Evolutionary conservation across 495 filamentous ascomycete genomes (phyloP).

Genomic region (Xylaria cubensis): DNA sequence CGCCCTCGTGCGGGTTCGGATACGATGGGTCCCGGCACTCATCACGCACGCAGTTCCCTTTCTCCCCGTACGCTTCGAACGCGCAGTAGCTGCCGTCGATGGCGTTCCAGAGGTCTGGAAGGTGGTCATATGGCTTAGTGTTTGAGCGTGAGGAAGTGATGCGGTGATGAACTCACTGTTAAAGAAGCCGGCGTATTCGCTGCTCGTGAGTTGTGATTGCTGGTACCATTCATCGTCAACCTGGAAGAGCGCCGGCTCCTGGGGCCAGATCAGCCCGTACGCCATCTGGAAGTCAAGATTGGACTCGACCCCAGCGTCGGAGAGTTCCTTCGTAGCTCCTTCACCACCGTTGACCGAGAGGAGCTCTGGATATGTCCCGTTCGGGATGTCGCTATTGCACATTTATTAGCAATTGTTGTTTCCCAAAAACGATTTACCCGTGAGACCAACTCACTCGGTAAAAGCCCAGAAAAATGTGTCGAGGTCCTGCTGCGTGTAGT

Average conservation of each 20-base stretch:
- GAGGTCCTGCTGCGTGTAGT: slow-evolving; percentile 60
- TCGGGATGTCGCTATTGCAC: slow-evolving; percentile 39
- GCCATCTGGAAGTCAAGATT: slow-evolving; percentile 46
- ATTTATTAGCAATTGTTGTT: not conserved
- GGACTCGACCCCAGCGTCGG: slow-evolving; percentile 41
- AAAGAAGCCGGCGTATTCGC: slow-evolving; percentile 44
- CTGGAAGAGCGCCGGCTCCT: slow-evolving; percentile 64
- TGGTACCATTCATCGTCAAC: slow-evolving; percentile 59
- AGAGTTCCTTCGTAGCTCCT: slow-evolving; percentile 29
- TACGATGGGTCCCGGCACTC: slow-evolving; percentile 58
- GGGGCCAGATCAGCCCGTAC: slow-evolving; percentile 58
- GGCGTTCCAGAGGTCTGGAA: slow-evolving; percentile 59
- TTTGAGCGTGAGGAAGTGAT: not conserved
- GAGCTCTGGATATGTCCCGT: slow-evolving; percentile 46
- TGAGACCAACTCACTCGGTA: slow-evolving; percentile 29
- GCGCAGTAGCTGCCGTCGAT: slow-evolving; percentile 69
- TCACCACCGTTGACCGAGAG: slow-evolving; percentile 47
- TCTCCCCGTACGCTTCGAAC: slow-evolving; percentile 49
- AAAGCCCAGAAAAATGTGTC: slow-evolving; percentile 64
- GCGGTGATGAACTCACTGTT: slow-evolving; percentile 32
- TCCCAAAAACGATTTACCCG: not conserved
- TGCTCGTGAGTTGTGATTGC: slow-evolving; percentile 32
- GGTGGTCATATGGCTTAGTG: no score
- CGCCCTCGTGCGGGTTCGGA: slow-evolving; percentile 57
- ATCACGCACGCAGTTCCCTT: slow-evolving; percentile 40